phyloP scores from a whole-genome alignment of 2,329 filamentous ascomycete species.

The Biscogniauxia mediterranea region DNA sequence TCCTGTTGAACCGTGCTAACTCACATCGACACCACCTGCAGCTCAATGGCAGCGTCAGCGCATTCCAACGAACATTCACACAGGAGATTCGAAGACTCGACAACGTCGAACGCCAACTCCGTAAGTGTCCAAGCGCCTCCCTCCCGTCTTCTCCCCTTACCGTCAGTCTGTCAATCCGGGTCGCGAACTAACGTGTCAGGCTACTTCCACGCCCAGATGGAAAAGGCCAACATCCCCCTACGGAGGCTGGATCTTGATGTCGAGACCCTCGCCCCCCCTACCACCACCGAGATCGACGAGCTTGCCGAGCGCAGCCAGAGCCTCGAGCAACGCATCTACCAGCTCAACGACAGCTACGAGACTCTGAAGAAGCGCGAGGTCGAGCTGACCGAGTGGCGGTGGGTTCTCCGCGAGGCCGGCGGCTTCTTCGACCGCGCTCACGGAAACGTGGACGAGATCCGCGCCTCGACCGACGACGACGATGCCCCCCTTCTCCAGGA shows the following conservation, averaged over 20 bases:
- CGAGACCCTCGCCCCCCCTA: constrained; percentile 81
- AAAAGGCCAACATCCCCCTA: constrained; percentile 83
- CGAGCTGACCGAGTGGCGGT: constrained; percentile 96
- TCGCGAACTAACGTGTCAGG: constrained; percentile 49
- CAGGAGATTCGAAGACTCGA: constrained; percentile 96
- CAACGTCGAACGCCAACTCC: constrained; percentile 96
- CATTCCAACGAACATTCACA: constrained; percentile 96
- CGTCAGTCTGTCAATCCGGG: constrained; percentile 3
- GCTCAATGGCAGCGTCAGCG: constrained; percentile 90
- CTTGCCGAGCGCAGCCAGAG: constrained; percentile 88
- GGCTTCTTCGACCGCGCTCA: constrained; percentile 97
- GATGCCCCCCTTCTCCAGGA: constrained; percentile 92
- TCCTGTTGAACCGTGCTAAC: constrained; percentile 2
- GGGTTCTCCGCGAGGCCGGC: constrained; percentile 93
- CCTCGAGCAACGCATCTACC: constrained; percentile 86
- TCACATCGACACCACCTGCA: constrained; percentile 37
- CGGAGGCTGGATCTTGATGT: constrained; percentile 88
- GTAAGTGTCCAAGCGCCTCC: constrained; percentile 52
- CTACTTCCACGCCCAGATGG: constrained; percentile 95
- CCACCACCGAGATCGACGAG: constrained; percentile 94
- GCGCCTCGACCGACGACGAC: constrained; percentile 83
- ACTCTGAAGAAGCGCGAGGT: constrained; percentile 97
- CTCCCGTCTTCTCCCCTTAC: constrained; percentile 2
- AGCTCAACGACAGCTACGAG: constrained; percentile 97
- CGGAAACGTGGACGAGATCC: constrained; percentile 94